Evolutionary conservation across 2,329 filamentous ascomycete genomes (phyloP), one percentile per base, ranked within the genome.

Genomic region (Aspergillus sp.): DNA sequence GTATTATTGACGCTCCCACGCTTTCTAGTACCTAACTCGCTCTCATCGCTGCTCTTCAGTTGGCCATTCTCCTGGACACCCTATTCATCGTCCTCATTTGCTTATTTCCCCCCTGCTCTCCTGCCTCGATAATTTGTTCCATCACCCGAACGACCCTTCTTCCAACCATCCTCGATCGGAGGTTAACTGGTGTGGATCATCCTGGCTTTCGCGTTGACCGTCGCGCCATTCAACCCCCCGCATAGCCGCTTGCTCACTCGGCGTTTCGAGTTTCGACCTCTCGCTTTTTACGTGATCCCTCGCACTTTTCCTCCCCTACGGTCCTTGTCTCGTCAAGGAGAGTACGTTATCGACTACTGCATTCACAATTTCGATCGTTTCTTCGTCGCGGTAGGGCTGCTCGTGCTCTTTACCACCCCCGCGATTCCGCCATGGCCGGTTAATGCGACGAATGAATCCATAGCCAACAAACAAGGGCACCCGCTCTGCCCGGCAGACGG

Each of bases 401-500:
- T 58, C 55, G 50, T 57, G 56, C 56, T 57, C 49, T 33, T 53
- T 39, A 27, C 55, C 45, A 37, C 52, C 58, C 58, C 62, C 58
- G 59, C 60, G 43, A 63, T 62, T 56, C 52, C 70, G 68, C 60
- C 66, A 76, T 76, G 75, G 72, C 71, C 68, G 62, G 66, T 73
- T 76, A 70, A 76, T 74, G 64, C 63, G 66, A 67, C 73, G 68
- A 70, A 73, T 73, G 72, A 74, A 71, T 74, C 63, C 68, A 72
- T 72, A 76, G 68, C 68, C 65, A 72, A 67, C 65, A 57, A 62
- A 51, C 55, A 68, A 73, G 74, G 75, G 74, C 73, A 70, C 65
- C 73, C 72, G 73, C 71, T 75, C 75, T 76, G 75, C 75, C 71
- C 67, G 68, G 75, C 75, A 76, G 75, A 76, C 71, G 73, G 73